phyloP scores from a whole-genome alignment of 2,329 filamentous ascomycete species.

The Aureobasidium sp. region DNA sequence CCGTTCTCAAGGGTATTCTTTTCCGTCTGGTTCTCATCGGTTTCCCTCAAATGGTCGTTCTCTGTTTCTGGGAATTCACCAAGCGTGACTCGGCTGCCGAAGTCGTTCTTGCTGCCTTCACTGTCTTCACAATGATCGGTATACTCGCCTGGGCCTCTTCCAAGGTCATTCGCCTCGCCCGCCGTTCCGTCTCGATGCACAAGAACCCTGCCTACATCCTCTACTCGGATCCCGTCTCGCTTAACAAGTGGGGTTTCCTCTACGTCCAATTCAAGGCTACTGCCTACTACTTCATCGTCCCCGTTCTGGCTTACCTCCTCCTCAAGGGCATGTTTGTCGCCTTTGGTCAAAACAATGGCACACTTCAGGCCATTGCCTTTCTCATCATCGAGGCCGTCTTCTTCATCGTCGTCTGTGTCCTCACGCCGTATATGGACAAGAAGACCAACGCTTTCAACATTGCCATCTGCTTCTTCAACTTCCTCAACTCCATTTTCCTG shows the following conservation, averaged over 20 bases:
- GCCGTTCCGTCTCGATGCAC: constrained; percentile 81
- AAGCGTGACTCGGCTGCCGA: constrained; percentile 75
- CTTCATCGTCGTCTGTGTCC: constrained; percentile 66
- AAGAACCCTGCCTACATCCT: constrained; percentile 96
- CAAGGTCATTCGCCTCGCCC: constrained; percentile 84
- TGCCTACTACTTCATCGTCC: constrained; percentile 90
- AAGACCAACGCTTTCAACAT: constrained; percentile 97
- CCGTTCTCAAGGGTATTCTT: constrained; percentile 85
- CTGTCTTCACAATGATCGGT: constrained; percentile 69
- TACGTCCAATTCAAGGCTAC: constrained; percentile 96
- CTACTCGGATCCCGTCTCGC: constrained; percentile 84
- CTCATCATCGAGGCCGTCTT: constrained; percentile 73
- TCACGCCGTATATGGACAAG: constrained; percentile 98
- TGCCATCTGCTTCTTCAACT: constrained; percentile 80
- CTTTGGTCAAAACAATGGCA: constrained; percentile 61
- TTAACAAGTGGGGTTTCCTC: constrained; percentile 98
- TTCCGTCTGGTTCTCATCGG: constrained; percentile 82
- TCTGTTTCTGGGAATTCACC: constrained; percentile 92
- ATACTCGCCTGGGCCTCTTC: constrained; percentile 78
- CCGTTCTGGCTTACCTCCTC: constrained; percentile 67
- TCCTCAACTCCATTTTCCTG: constrained; percentile 81
- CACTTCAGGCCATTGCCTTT: constrained; percentile 71
- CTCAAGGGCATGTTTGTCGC: constrained; percentile 85
- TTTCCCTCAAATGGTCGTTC: constrained; percentile 81
- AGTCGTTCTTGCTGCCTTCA: constrained; percentile 79